Evolutionary conservation across 495 filamentous ascomycete genomes (phyloP).

Genomic region (Penicillium coprophilum): DNA sequence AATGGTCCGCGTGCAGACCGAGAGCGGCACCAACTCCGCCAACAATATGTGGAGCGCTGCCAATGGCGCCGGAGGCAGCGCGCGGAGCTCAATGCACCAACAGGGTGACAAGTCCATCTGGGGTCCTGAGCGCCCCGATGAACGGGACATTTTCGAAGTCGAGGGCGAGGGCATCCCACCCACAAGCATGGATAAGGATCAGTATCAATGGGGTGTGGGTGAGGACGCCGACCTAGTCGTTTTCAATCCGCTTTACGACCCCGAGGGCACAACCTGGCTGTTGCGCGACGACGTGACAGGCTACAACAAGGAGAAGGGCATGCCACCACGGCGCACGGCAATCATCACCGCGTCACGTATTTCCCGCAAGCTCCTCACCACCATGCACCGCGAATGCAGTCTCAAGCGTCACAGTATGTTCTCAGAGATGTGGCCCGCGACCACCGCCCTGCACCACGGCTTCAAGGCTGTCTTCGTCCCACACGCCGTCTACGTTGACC

Average conservation of each 20-base stretch:
- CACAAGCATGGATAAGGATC: conserved; percentile 70
- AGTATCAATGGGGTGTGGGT: conserved; percentile 83
- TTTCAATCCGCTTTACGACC: conserved; percentile 92
- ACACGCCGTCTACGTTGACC: conserved; percentile 88
- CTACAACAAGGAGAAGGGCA: conserved; percentile 66
- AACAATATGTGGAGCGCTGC: conserved; percentile 67
- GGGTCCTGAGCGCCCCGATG: conserved; percentile 73
- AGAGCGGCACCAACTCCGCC: conserved; percentile 71
- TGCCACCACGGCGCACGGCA: conserved; percentile 78
- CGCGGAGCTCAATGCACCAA: conserved; percentile 39
- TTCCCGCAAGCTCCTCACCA: conserved; percentile 73
- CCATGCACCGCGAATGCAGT: conserved; percentile 88
- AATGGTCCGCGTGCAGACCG: conserved; percentile 86
- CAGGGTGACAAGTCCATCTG: conserved; percentile 74
- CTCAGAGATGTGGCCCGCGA: conserved; percentile 94
- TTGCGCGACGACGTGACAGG: conserved; percentile 87
- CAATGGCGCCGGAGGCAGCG: conserved; percentile 38
- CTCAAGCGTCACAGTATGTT: conserved; percentile 85
- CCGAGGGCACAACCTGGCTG: conserved; percentile 82
- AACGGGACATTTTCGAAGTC: conserved; percentile 65
- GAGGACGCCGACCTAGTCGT: conserved; percentile 94
- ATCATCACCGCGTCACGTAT: conserved; percentile 86
- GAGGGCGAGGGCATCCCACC: conserved; percentile 71
- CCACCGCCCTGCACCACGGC: conserved; percentile 84
- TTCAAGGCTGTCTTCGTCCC: conserved; percentile 93